Evolutionary conservation across 768 basidiomycete genomes (phyloP).

Genomic region (Saitozyma sp.): DNA sequence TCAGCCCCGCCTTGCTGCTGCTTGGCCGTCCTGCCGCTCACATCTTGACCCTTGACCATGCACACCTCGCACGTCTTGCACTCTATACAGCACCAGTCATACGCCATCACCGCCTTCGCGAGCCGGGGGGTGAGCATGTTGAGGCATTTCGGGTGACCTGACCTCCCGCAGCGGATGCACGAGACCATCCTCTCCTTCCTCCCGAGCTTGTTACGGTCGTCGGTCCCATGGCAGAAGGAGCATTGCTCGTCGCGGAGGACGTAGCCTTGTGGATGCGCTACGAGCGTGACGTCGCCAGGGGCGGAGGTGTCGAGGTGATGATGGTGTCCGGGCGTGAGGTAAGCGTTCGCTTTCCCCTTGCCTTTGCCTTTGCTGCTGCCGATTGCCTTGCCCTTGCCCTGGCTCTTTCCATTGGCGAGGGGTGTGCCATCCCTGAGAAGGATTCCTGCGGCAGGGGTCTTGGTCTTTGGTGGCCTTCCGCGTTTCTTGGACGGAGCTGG

Average conservation of each 20-base stretch:
- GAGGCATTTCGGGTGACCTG: conserved; percentile 91
- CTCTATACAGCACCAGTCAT: conserved; percentile 84
- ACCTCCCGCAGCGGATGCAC: conserved; percentile 79
- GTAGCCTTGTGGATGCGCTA: not conserved
- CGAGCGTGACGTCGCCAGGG: too few relatives aligned
- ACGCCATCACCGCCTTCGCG: conserved; percentile 62
- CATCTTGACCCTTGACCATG: conserved; percentile 79
- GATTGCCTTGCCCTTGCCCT: conserved; percentile 3
- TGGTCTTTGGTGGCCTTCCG: conserved; percentile 7
- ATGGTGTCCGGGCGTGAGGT: too few relatives aligned
- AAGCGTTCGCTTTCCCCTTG: conserved; percentile 3
- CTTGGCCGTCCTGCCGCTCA: conserved; percentile 55
- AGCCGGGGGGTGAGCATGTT: conserved; percentile 60
- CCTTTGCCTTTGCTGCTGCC: conserved; percentile 14
- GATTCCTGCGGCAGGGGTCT: not conserved
- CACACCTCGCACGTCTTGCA: conserved; percentile 93
- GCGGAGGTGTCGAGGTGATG: not conserved
- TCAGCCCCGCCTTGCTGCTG: conserved; percentile 51
- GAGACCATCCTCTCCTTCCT: conserved; percentile 70
- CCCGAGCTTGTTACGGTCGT: conserved; percentile 61
- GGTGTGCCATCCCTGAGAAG: not conserved
- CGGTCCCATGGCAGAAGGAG: conserved; percentile 73
- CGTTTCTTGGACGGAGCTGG: conserved; percentile 7
- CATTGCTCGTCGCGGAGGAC: conserved; percentile 54
- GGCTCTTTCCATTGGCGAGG: conserved; percentile 1